Evolutionary conservation across 192 early-diverging fungal genomes (phyloP).

Genomic region (Rhizophlyctis rosea): DNA sequence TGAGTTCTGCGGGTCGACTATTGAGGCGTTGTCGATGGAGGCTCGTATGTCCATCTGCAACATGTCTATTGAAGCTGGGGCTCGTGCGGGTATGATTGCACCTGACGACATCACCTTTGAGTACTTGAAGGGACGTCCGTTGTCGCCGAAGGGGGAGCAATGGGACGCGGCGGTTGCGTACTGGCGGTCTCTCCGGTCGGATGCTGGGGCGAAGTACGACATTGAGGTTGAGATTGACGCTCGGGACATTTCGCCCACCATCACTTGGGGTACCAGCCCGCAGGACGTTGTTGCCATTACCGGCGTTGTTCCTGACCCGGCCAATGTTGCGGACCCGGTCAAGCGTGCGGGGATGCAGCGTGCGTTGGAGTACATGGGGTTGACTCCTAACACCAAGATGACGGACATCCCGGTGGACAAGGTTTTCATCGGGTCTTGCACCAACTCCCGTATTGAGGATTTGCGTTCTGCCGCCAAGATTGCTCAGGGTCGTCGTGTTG

Average conservation of each 20-base stretch:
- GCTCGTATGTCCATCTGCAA: slow-evolving; percentile 73
- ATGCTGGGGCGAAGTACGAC: slow-evolving; percentile 63
- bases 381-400: slow-evolving; percentile 58
- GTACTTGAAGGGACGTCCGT: slow-evolving; percentile 59
- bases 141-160: slow-evolving; percentile 57
- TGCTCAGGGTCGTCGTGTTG: slow-evolving; percentile 57
- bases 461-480: slow-evolving; percentile 59
- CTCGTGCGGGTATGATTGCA: slow-evolving; percentile 70
- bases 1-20: slow-evolving; percentile 61
- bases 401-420: slow-evolving; percentile 59
- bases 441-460: slow-evolving; percentile 74
- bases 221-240: slow-evolving; percentile 57
- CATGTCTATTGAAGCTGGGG: slow-evolving; percentile 73
- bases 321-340: slow-evolving; percentile 35
- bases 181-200: slow-evolving; percentile 59
- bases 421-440: slow-evolving; percentile 73
- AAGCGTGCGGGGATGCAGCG: slow-evolving; percentile 50
- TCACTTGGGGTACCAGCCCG: slow-evolving; percentile 71
- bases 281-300: slow-evolving; percentile 65
- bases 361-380: slow-evolving; percentile 61
- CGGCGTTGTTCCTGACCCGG: slow-evolving; percentile 58
- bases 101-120: slow-evolving; percentile 68
- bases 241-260: slow-evolving; percentile 56
- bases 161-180: slow-evolving; percentile 62
- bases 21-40: slow-evolving; percentile 59